Conservation (phyloP, 2,329 filamentous ascomycete genomes). For the Aureobasidium sp. region DNA sequence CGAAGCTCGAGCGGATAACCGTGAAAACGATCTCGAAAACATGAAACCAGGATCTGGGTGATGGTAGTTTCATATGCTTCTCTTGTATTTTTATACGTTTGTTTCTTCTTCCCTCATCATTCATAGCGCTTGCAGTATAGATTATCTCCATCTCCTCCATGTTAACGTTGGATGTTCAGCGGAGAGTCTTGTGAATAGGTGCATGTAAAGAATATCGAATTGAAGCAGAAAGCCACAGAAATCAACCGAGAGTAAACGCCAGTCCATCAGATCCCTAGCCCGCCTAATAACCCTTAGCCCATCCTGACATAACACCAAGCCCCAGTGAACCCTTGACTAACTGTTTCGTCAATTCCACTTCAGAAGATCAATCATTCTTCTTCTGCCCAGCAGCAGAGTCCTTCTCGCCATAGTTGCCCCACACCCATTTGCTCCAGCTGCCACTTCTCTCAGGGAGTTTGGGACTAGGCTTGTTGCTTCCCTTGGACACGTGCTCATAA, state of each 20-base stretch:
- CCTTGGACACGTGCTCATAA: constrained; percentile 27
- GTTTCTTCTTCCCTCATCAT: neutral
- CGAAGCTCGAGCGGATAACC: constrained; percentile 84
- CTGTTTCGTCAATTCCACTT: no score
- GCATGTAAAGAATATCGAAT: neutral
- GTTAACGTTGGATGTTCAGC: neutral
- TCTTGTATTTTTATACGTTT: neutral
- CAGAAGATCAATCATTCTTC: no score
- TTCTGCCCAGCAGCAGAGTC: constrained; percentile 25
- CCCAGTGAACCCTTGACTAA: no score
- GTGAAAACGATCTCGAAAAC: constrained; percentile 72
- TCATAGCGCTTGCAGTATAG: neutral
- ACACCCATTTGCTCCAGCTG: constrained; percentile 29
- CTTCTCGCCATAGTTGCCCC: constrained; percentile 30
- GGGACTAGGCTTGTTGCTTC: constrained; percentile 13
- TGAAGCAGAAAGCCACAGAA: neutral
- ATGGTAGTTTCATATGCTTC: no score
- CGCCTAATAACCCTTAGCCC: no score
- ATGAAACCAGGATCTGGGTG: constrained; percentile 33
- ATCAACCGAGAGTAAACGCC: neutral
- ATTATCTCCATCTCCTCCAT: neutral
- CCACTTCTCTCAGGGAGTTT: constrained; percentile 8
- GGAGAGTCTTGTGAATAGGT: neutral
- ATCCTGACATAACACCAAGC: no score
- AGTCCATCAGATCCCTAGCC: neutral